Conservation (phyloP, 805 yeast species). For the Grigorovia humatica region DNA sequence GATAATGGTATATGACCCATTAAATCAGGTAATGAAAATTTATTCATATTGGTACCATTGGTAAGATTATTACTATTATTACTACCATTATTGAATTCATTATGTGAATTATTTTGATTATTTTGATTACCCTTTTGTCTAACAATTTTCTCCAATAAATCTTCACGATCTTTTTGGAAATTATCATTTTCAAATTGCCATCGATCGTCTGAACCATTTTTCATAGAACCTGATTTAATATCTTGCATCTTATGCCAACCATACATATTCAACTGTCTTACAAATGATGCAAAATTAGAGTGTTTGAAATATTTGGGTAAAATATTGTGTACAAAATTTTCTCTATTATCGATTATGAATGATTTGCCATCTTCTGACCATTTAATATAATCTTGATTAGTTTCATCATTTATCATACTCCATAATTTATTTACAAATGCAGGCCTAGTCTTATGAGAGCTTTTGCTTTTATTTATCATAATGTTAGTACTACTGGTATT, state of each 20-base stretch:
- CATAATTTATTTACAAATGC: conserved; percentile 90
- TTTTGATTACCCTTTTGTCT: conserved; percentile 42
- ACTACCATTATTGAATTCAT: conserved; percentile 1
- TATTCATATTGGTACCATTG: conserved; percentile 6
- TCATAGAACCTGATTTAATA: conserved; percentile 62
- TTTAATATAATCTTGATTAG: conserved; percentile 57
- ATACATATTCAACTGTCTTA: conserved; percentile 93
- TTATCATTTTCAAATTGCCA: conserved; percentile 84
- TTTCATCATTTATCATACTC: conserved; percentile 85
- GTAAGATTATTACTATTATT: neutral
- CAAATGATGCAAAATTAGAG: conserved; percentile 90
- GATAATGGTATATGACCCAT: conserved; percentile 1
- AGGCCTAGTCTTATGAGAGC: conserved; percentile 47
- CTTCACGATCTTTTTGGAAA: conserved; percentile 70
- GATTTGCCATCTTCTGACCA: conserved; percentile 85
- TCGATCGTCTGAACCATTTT: conserved; percentile 56
- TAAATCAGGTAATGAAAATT: neutral
- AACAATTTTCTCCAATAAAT: conserved; percentile 72
- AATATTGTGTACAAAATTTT: conserved; percentile 66
- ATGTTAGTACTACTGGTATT: conserved; percentile 1
- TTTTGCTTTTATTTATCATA: conserved; percentile 6
- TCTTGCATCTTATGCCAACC: conserved; percentile 99
- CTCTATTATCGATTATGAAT: conserved; percentile 77
- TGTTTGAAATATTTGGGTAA: conserved; percentile 92
- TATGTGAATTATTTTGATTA: conserved; percentile 2